A percentile compares a stretch with the other conserved stretches of the same genome.
Evolutionary conservation across 1,284 basidiomycete species (phyloP).

Genomic region (Ganoderma meredithae): DNA sequence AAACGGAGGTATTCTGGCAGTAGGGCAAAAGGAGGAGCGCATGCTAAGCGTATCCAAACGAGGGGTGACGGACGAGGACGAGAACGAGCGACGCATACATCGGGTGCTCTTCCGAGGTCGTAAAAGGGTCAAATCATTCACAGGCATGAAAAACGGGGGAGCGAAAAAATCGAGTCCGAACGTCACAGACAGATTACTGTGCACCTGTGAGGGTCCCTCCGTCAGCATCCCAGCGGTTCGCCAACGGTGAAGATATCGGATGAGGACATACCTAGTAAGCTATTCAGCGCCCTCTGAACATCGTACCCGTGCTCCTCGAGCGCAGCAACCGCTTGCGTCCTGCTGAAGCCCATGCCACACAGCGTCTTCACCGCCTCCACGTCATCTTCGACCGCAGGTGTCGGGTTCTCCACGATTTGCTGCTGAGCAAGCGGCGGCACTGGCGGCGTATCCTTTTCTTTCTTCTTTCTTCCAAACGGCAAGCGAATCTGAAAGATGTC

Average conservation of each 20-base stretch:
- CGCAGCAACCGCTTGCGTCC: conserved; percentile 77
- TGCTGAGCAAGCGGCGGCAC: conserved; percentile 51
- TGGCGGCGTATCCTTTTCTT: conserved; percentile 55
- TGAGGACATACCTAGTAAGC: conserved; percentile 51
- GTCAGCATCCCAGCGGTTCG: conserved; percentile 7
- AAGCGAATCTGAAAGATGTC: conserved; percentile 65
- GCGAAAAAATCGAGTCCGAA: conserved; percentile 12
- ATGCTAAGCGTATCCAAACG: conserved; percentile 38
- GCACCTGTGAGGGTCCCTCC: conserved; percentile 19
- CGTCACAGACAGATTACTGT: conserved; percentile 26
- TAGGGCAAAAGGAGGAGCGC: conserved; percentile 23
- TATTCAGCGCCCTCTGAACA: conserved; percentile 76
- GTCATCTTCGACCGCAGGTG: conserved; percentile 75
- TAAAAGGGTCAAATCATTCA: conserved; percentile 28
- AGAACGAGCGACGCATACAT: conserved; percentile 33
- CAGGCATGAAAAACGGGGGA: conserved; percentile 23
- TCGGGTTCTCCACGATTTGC: conserved; percentile 57
- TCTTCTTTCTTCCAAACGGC: conserved; percentile 80
- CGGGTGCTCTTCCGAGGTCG: conserved; percentile 27
- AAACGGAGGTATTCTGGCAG: conserved; percentile 12
- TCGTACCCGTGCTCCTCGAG: conserved; percentile 81
- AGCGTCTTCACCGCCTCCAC: conserved; percentile 81
- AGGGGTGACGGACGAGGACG: conserved; percentile 28
- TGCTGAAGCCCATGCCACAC: conserved; percentile 84
- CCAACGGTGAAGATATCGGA: neutral